Percentiles rank a stretch among this genome's conserved stretches.
phyloP scores from a whole-genome alignment of 169 alveolate genomes.

The Fabrea salina region DNA sequence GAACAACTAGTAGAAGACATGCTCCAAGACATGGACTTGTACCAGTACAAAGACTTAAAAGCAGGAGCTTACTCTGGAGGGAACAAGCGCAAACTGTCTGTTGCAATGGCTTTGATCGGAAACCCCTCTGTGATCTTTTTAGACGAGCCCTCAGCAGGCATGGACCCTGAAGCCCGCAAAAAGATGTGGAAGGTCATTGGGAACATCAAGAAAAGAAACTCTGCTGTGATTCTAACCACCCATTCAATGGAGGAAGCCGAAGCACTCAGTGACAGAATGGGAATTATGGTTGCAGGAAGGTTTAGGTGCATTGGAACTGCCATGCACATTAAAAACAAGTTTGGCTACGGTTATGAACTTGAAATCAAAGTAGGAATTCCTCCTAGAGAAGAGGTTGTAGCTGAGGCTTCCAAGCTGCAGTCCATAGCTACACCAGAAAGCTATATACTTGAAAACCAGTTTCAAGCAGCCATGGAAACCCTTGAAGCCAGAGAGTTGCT shows the following conservation, averaged over 20 bases:
- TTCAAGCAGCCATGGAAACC: not conserved
- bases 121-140: slow-evolving; percentile 79
- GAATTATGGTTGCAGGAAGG: slow-evolving; percentile 77
- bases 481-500: not conserved
- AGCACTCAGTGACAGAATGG: slow-evolving; percentile 76
- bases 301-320: slow-evolving; percentile 79
- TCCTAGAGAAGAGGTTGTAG: not conserved
- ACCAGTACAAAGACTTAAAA: slow-evolving; percentile 53
- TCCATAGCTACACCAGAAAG: not conserved
- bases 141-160: slow-evolving; percentile 88
- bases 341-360: slow-evolving; percentile 52
- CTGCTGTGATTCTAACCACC: slow-evolving; percentile 74
- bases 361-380: slow-evolving; percentile 21
- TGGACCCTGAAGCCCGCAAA: slow-evolving; percentile 85
- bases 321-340: slow-evolving; percentile 43
- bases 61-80: slow-evolving; percentile 81
- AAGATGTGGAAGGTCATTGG: slow-evolving; percentile 82
- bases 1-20: slow-evolving; percentile 51
- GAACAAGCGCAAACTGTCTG: slow-evolving; percentile 79
- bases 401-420: not conserved
- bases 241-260: slow-evolving; percentile 88
- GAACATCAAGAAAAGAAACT: slow-evolving; percentile 56
- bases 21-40: slow-evolving; percentile 63
- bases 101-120: slow-evolving; percentile 84
- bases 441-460: not conserved